Conservation (phyloP, 345 rosid genomes). For the Pistacia integerrima region DNA sequence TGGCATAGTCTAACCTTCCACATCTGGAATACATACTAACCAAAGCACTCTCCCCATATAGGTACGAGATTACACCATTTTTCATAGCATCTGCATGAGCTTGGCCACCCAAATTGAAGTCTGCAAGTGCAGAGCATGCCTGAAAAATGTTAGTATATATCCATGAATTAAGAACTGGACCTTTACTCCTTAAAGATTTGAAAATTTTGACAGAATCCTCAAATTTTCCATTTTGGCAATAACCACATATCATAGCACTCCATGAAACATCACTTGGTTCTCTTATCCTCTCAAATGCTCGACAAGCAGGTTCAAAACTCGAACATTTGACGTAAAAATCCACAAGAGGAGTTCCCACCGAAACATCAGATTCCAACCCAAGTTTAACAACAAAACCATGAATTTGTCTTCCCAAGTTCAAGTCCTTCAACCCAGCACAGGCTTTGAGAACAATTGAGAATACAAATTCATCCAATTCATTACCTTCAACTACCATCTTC, state of each 20-base stretch:
- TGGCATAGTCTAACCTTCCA: constrained; percentile 63
- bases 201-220: constrained; percentile 55
- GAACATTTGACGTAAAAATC: constrained; percentile 66
- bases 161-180: constrained; percentile 48
- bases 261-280: constrained; percentile 76
- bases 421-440: constrained; percentile 49
- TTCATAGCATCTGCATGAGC: constrained; percentile 80
- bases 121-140: constrained; percentile 68
- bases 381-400: constrained; percentile 60
- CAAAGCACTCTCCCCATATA: constrained; percentile 68
- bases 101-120: constrained; percentile 62
- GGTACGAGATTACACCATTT: constrained; percentile 50
- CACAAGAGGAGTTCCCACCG: constrained; percentile 76
- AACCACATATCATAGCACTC: constrained; percentile 68
- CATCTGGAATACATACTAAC: constrained; percentile 74
- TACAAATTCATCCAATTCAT: constrained; percentile 58
- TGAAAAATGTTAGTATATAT: constrained; percentile 72
- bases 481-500: constrained; percentile 53
- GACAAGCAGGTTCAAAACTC: constrained; percentile 52
- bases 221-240: constrained; percentile 56
- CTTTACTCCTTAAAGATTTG: constrained; percentile 48
- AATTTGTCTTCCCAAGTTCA: constrained; percentile 60
- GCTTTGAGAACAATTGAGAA: constrained; percentile 77
- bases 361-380: constrained; percentile 66
- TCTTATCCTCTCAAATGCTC: constrained; percentile 48